phyloP scores from a whole-genome alignment of 2,329 filamentous ascomycete species.

The Epichloe sibirici region DNA sequence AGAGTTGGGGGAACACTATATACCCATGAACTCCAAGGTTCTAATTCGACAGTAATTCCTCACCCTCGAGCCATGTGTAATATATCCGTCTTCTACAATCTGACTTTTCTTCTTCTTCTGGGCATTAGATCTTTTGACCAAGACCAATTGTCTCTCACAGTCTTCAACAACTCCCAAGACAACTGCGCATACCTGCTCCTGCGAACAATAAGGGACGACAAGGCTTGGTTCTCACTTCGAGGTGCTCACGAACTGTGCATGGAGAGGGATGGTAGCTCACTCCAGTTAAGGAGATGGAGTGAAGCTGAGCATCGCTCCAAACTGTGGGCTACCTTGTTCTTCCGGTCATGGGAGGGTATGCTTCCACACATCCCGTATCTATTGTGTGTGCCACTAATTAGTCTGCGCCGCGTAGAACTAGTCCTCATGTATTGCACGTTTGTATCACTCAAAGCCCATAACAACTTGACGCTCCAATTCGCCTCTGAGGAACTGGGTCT shows the following conservation, averaged over 20 bases:
- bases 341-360: conserved; percentile 49
- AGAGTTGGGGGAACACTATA: conserved; percentile 29
- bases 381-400: neutral
- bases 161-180: conserved; percentile 33
- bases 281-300: conserved; percentile 43
- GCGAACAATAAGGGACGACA: conserved; percentile 27
- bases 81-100: conserved; percentile 1
- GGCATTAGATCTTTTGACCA: conserved; percentile 38
- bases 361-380: no score
- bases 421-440: conserved; percentile 48
- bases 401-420: conserved; percentile 32
- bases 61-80: neutral
- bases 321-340: conserved; percentile 42
- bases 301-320: conserved; percentile 28
- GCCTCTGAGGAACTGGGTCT: conserved; percentile 34
- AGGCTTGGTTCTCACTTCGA: conserved; percentile 34
- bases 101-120: conserved; percentile 5
- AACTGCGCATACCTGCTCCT: conserved; percentile 35
- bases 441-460: conserved; percentile 41
- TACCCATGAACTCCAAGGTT: conserved; percentile 36
- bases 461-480: conserved; percentile 30
- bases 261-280: conserved; percentile 32
- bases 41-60: conserved; percentile 40
- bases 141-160: conserved; percentile 40
- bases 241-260: conserved; percentile 45